A percentile compares a stretch with the other conserved stretches of the same genome.
Evolutionary conservation across 257 asterid genomes (phyloP).

Genomic region (Przewalskia tangutica): DNA sequence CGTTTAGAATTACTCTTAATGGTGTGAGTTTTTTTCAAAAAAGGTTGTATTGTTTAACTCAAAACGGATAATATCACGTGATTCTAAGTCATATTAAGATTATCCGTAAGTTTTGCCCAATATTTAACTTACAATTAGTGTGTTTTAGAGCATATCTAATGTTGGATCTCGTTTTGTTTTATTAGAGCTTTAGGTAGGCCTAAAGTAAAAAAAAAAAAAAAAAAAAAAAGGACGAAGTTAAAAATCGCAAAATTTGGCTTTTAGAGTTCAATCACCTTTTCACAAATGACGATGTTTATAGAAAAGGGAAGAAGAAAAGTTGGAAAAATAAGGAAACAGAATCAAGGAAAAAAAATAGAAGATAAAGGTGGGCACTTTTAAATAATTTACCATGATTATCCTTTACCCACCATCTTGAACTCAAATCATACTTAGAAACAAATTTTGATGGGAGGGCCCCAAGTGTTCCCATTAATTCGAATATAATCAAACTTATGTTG

Average conservation of each 20-base stretch:
- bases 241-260: background rate
- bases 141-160: no score
- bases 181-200: no score
- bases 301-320: background rate
- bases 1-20: no score
- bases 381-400: background rate
- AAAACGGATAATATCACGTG: no score
- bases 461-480: background rate
- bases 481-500: background rate
- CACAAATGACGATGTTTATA: background rate
- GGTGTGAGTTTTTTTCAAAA: no score
- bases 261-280: background rate
- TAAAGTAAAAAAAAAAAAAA: no score
- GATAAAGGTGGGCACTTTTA: background rate
- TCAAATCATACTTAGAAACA: background rate
- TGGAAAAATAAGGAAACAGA: background rate
- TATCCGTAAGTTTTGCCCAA: no score
- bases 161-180: no score
- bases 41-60: no score
- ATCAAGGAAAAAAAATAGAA: background rate
- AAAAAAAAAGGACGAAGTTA: no score
- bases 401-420: background rate
- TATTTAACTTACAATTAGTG: no score
- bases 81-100: no score
- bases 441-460: background rate